Evolutionary conservation across 2,329 filamentous ascomycete genomes (phyloP), one percentile per base, ranked within the genome.

Genomic region (Aspergillus fijiensis): DNA sequence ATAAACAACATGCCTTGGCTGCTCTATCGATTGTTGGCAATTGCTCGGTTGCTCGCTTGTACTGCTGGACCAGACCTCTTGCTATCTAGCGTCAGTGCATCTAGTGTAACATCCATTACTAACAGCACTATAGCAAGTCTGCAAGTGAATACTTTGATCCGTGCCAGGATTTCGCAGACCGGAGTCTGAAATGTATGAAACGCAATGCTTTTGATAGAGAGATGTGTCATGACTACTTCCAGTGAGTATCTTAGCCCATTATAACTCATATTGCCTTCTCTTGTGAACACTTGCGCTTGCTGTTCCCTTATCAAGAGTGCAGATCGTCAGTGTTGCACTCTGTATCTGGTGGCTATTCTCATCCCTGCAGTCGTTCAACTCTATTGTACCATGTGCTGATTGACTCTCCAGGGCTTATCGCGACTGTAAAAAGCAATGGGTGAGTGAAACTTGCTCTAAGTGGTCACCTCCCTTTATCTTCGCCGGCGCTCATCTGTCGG

Each of bases 211-310:
- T 91, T 14, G 92, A 98, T 73, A 85, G 88, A 66, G 82, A 88
- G n/a, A 90, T 98, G 89, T 99, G 95, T 74, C 83, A 84, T 65
- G 94, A 98, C 76, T 98, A 96, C 74, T 98, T 99, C 73, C 91
- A 97, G 92, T 97, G 75, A 78, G 90, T 67, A 29, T 55, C 31
- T 9, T n/a, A 3, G 5, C 21, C 21, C 27, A 7, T 27, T 16
- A 9, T n/a, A 23, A 19, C 19, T n/a, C n/a, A 19, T 9, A 19
- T 31, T 9, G 4, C 11, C 23, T 57, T 51, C 47, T 11, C 53
- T 2, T 14, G 9, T 16, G 3, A 5, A 45, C 9, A n/a, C 31
- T 14, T 23, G 16, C 51, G 35, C 12, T n/a, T 39, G 14, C 29
- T 21, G 9, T n/a, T 11, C n/a, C 16, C n/a, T 55, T 47, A 16